Evolutionary conservation across 345 rosid species (phyloP), one percentile per base, ranked within the genome.

Genomic region (Salix exigua): DNA sequence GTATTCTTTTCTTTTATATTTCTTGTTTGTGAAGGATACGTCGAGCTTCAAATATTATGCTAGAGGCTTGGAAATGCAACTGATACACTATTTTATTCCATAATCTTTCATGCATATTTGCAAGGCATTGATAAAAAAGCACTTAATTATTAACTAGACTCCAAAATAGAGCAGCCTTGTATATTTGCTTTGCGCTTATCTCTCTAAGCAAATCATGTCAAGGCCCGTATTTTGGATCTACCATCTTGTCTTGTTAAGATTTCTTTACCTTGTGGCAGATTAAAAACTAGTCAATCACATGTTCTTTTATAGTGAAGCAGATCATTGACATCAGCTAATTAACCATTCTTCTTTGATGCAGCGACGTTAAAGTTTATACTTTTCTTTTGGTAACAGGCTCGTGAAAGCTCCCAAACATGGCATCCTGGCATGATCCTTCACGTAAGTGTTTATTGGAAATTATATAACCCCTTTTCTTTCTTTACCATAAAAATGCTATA

Each of bases 61-160:
- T 42, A 19, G 10, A 37, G 62, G 40, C 51, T 25, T 14, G 51
- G 6, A 51, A 55, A 58, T 37, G 46, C 14, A 23, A 50, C 48
- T 64, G 46, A 50, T 66, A 21, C 6, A 25, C 18, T 75, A 33
- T 51, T 25, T 68, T 26, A 33, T 53, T 68, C 61, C 44, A 68
- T 53, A 14, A 75, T 76, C 73, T 58, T 68, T 76, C 73, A 76
- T 76, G 73, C 38, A 68, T 60, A 68, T 76, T 68, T 69, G 60
- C 79, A 55, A 58, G 73, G 42, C 26, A 75, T 35, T 67, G 17
- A 23, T 44, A 5, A 50, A 35, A 35, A 64, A 48, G 18, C 46
- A 42, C 46, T 33, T 26, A 31, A 19, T 51, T 38, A 68, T 68
- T 7, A 16, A 28, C 53, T 55, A 68, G 30, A 38, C 14, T 37